Percentiles rank a stretch among this genome's conserved stretches.
phyloP scores from a whole-genome alignment of 2,329 filamentous ascomycete genomes.

The Spiromastix sp. region DNA sequence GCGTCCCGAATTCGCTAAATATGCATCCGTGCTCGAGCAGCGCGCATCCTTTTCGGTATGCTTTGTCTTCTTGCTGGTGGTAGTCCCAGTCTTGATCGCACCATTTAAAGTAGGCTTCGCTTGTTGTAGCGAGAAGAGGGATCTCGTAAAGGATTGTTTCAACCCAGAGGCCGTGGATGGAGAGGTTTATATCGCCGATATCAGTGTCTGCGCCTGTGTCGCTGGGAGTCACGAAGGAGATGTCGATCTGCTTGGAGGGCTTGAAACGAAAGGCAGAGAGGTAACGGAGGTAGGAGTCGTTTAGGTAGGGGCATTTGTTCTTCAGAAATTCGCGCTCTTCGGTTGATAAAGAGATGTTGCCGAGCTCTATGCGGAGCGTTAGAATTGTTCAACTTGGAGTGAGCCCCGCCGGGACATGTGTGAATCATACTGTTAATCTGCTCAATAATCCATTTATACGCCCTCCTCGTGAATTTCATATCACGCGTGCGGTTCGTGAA shows the following conservation, averaged over 20 bases:
- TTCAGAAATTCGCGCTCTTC: constrained; percentile 75
- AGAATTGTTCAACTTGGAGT: not conserved
- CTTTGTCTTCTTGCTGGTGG: constrained; percentile 73
- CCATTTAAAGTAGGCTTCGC: constrained; percentile 95
- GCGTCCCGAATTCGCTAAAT: constrained; percentile 88
- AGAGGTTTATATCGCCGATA: constrained; percentile 64
- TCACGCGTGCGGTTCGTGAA: constrained; percentile 94
- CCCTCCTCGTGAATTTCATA: constrained; percentile 76
- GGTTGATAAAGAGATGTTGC: constrained; percentile 64
- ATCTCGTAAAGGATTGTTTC: constrained; percentile 98
- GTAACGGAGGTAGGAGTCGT: constrained; percentile 65
- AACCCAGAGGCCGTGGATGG: constrained; percentile 74
- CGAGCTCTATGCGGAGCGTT: constrained; percentile 52
- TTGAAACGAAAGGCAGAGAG: constrained; percentile 71
- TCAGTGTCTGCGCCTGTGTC: constrained; percentile 55
- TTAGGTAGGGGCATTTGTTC: constrained; percentile 71
- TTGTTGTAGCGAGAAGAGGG: constrained; percentile 79
- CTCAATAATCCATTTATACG: constrained; percentile 72
- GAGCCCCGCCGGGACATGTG: not conserved
- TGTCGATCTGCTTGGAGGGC: constrained; percentile 67
- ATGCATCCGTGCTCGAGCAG: constrained; percentile 75
- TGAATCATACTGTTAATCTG: constrained; percentile 63
- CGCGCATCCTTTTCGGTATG: constrained; percentile 66
- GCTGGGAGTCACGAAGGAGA: constrained; percentile 49
- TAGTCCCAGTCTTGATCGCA: constrained; percentile 90